Base-by-base conservation (phyloP, 345 rosid genomes). In the Populus alba region DNA sequence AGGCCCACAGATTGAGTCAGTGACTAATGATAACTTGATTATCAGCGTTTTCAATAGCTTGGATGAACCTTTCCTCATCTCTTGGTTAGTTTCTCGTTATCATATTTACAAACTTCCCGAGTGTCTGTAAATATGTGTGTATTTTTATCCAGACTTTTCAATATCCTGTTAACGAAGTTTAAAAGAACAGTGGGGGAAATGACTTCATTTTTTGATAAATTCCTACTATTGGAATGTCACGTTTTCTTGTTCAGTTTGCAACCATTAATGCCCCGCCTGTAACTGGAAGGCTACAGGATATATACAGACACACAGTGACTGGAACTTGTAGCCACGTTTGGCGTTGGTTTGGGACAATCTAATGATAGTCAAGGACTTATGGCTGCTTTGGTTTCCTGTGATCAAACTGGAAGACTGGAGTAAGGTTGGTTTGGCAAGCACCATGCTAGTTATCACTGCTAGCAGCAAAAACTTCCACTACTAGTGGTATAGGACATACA, bases 1-100 rank as follows among this genome's bases (percentile, higher is more conserved):
- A 38, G 99, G 99, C 76, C 99, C 99, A 27, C 87, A 83, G 74
- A 84, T 95, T 65, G 90, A 92, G 75, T 78, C 91, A n/a, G 97
- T 91, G 66, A 95, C 98, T 57, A 95, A 95, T 66, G 98, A 95
- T 37, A 93, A 95, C 88, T 81, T 95, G 81, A 84, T 95, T 82
- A 80, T 95, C 78, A 92, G 83, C 84, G 97, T 95, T 75, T 90
- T 87, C 89, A 95, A 95, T 81, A 85, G 90, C 85, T 87, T 95
- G 89, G 94, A 93, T 71, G 95, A 92, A 78, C 95, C 97, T 71
- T 92, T 95, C 85, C 91, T 95, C 75, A 43, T 95, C 78, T 93
- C 98, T 75, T 95, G 98, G 99, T 95, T 71, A 78, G 91, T 89
- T 15, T 45, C 47, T 10, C 25, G 39, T 22, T 41, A 3, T 22